phyloP scores from a whole-genome alignment of 371 early-diverging fungal genomes.

The Umbelopsis sp. region DNA sequence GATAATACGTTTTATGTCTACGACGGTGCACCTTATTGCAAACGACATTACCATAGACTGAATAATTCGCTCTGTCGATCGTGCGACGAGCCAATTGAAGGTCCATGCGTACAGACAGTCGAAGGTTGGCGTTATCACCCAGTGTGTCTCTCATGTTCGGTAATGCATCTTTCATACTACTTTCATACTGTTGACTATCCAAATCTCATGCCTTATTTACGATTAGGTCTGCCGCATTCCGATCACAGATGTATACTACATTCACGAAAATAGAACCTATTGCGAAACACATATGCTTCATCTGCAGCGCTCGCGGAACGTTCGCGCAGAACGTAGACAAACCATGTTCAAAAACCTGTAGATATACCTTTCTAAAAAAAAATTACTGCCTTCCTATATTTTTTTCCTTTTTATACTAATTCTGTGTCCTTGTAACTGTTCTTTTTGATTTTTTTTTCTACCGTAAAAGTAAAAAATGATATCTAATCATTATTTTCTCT shows the following conservation, averaged over 20 bases:
- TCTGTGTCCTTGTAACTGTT: conserved; percentile 10
- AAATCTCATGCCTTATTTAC: neutral
- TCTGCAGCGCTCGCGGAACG: conserved; percentile 57
- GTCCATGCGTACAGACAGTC: conserved; percentile 72
- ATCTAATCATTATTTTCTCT: conserved; percentile 10
- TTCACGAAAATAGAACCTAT: conserved; percentile 62
- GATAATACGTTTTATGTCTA: conserved; percentile 78
- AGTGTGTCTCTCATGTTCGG: conserved; percentile 23
- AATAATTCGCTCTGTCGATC: conserved; percentile 72
- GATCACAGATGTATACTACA: conserved; percentile 74
- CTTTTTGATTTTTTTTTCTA: neutral
- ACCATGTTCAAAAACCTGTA: conserved; percentile 37
- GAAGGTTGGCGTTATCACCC: conserved; percentile 45
- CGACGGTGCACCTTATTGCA: conserved; percentile 70
- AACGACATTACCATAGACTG: conserved; percentile 70
- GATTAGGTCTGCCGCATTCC: conserved; percentile 55
- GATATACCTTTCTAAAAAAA: neutral
- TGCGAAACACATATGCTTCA: conserved; percentile 71
- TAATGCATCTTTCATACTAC: conserved; percentile 4
- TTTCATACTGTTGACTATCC: neutral
- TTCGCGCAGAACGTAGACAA: conserved; percentile 63
- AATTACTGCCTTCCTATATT: no score
- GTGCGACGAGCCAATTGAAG: conserved; percentile 76
- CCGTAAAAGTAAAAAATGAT: neutral
- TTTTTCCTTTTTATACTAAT: neutral